Evolutionary conservation across 2,329 filamentous ascomycete genomes (phyloP), one percentile per base, ranked within the genome.

Genomic region (Dactylellina cionopaga): DNA sequence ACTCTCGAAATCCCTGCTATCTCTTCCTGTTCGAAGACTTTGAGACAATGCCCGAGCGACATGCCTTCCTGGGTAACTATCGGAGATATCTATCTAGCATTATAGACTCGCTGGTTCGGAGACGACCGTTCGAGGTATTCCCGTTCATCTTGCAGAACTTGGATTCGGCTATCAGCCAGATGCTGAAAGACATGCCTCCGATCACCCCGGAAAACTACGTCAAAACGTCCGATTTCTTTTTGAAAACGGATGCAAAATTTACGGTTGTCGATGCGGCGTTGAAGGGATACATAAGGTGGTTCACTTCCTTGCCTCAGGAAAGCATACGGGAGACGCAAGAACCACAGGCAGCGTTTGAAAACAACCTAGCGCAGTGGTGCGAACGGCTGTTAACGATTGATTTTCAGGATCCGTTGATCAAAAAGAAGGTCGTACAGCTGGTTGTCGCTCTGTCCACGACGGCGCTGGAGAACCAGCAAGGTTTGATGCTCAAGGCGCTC

Each of bases 41-140:
- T 63, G 95, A 99, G 78, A 98, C 94, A 0, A 84, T 94, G 17
- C 95, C 95, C 0, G 95, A 99, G 79, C 87, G 92, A 22, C 95
- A 99, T 81, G 92, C 92, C 0, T 99, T 99, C 79, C 85, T 98
- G 9, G 92, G 94, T 2, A 98, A 99, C 78, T 99, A 99, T 80
- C 86, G 95, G 37, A 87, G 95, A 69, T 98, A 96, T 78, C 95
- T 92, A 79, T 88, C 89, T 2, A 89, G 91, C 70, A 87, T 97
- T 24, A 92, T 99, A 62, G 94, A 98, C 80, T 86, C 86, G 13
- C 92, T 98, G 74, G 92, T 96, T 19, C 86, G 91, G 75, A 86
- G 91, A 76, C 90, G 92, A 76, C 88, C 93, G 1, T 87, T 90
- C 54, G 93, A 97, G 73, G 94, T 94, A 0, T 88, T 98, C 75